Conservation (phyloP, 2,329 filamentous ascomycete genomes). For the Penicillium sp. region DNA sequence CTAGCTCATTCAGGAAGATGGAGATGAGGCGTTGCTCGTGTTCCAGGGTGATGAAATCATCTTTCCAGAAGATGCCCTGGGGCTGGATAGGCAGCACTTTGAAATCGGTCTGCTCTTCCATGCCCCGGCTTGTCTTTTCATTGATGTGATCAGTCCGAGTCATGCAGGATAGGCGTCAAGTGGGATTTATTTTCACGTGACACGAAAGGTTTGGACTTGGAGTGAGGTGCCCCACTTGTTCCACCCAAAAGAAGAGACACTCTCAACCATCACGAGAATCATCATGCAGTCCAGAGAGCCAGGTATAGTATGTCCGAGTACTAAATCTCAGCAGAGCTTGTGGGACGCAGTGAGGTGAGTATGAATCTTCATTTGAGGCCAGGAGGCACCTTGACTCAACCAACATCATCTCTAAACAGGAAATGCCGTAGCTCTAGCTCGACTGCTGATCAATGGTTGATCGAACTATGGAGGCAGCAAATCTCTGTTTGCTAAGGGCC, state of each 20-base stretch:
- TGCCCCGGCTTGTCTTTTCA: not conserved
- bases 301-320: not conserved
- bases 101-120: conserved; percentile 16
- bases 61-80: conserved; percentile 43
- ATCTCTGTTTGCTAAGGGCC: too few species aligned
- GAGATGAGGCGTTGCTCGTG: conserved; percentile 51
- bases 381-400: too few species aligned
- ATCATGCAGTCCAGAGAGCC: not conserved
- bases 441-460: too few species aligned
- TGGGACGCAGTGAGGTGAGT: too few species aligned
- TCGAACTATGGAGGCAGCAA: too few species aligned
- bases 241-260: not conserved
- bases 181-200: not conserved
- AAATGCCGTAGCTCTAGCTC: too few species aligned
- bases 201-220: too few species aligned
- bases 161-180: not conserved
- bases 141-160: not conserved
- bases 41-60: conserved; percentile 50
- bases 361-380: too few species aligned
- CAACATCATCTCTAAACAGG: too few species aligned
- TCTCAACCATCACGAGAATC: not conserved
- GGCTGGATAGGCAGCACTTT: conserved; percentile 31
- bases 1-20: conserved; percentile 49
- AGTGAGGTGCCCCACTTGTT: not conserved
- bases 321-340: too few species aligned